Percentiles rank a stretch among this genome's conserved stretches.
Evolutionary conservation across 2,329 filamentous ascomycete species (phyloP).

Genomic region (Penicillium sp.): DNA sequence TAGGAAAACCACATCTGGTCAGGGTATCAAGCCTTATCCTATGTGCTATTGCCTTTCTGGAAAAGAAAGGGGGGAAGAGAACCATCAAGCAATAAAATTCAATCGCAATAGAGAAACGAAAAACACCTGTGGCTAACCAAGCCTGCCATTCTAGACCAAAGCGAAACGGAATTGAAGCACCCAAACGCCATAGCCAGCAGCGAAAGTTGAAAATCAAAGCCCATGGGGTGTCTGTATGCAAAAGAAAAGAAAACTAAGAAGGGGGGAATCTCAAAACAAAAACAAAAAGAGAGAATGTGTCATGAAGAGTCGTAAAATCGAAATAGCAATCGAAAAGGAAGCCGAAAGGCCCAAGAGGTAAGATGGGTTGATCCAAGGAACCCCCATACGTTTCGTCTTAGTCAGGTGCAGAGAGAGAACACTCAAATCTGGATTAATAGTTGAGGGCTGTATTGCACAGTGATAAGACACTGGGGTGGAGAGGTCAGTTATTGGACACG

Average conservation of each 20-base stretch:
- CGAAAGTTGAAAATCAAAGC: constrained; percentile 2
- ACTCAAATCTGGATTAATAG: constrained; percentile 11
- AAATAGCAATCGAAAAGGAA: background rate
- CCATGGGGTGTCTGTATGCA: constrained; percentile 3
- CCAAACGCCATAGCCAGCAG: constrained; percentile 13
- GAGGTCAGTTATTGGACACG: constrained; percentile 6
- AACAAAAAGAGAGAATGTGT: constrained; percentile 6
- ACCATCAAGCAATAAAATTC: constrained; percentile 1
- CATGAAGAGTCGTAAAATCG: constrained; percentile 11
- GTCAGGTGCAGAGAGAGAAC: background rate
- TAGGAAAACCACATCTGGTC: constrained; percentile 22
- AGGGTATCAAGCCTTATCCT: constrained; percentile 26
- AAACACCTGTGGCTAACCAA: constrained; percentile 16
- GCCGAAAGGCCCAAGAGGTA: background rate
- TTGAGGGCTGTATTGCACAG: constrained; percentile 1
- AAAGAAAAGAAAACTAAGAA: background rate
- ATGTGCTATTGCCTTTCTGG: constrained; percentile 5
- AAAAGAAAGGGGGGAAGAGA: background rate
- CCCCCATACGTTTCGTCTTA: background rate
- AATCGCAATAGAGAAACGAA: constrained; percentile 1
- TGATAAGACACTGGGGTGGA: background rate
- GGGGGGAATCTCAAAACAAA: constrained; percentile 18
- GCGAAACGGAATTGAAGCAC: constrained; percentile 3
- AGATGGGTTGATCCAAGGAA: background rate
- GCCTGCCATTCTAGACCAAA: constrained; percentile 23